A percentile compares a stretch with the other conserved stretches of the same genome.
These are phyloP conservation scores for Coniochaeta ligniaria DNA, from an alignment of 2,329 filamentous ascomycete genomes.

Conservation along the genomic window DNA sequence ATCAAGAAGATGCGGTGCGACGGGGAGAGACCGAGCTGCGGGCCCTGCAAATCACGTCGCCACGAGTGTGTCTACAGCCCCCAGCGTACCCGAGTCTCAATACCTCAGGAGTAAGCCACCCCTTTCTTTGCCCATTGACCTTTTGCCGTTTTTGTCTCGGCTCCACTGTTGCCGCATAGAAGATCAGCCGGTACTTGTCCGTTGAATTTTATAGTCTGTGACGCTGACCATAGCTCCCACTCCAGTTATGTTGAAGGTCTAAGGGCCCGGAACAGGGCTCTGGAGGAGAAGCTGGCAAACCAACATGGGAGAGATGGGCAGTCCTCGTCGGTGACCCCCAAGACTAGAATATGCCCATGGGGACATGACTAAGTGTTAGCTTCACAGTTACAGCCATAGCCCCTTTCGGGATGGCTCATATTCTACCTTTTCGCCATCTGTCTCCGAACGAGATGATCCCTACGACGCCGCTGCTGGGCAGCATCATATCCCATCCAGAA, in stretches of 20 bases:
- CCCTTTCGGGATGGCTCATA: neutral
- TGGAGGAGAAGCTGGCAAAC: neutral
- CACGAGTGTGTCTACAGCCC: constrained; percentile 3
- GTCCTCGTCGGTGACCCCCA: neutral
- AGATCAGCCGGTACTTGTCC: neutral
- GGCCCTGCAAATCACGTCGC: neutral
- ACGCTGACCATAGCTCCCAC: neutral
- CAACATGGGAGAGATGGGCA: neutral
- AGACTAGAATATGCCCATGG: neutral
- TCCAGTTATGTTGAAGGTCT: neutral
- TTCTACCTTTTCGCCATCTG: neutral
- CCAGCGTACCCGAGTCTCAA: constrained; percentile 1
- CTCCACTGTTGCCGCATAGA: neutral
- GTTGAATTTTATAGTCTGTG: neutral
- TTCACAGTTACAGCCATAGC: neutral
- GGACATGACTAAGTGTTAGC: neutral
- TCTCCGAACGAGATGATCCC: neutral
- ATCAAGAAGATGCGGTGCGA: constrained; percentile 2
- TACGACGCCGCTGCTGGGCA: neutral
- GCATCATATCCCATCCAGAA: neutral
- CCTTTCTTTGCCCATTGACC: neutral
- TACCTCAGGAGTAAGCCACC: constrained; percentile 2
- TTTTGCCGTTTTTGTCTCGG: neutral
- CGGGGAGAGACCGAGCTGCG: constrained; percentile 1
- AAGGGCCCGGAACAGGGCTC: neutral